Percentiles rank a stretch among this genome's conserved stretches.
Evolutionary conservation across 192 early-diverging fungal species (phyloP).

Genomic region (Backusella macrospora): DNA sequence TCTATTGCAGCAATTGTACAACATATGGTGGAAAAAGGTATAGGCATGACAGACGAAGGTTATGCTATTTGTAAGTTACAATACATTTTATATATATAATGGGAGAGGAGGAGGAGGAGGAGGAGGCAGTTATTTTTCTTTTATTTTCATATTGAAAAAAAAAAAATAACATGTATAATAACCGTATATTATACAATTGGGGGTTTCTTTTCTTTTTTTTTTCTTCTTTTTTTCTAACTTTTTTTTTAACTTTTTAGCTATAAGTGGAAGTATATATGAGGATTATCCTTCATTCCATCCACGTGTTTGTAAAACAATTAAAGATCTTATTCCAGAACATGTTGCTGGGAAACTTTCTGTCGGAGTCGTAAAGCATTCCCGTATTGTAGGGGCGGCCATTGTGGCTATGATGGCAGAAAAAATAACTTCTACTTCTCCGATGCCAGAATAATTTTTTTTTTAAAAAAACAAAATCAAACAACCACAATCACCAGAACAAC

Average conservation of each 20-base stretch:
- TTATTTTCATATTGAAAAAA: neutral
- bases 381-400: slow-evolving; percentile 45
- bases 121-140: neutral
- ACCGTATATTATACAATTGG: neutral
- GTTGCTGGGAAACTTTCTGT: slow-evolving; percentile 38
- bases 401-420: slow-evolving; percentile 51
- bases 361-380: slow-evolving; percentile 42
- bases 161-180: neutral
- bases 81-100: neutral
- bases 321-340: slow-evolving; percentile 34
- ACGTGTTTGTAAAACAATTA: slow-evolving; percentile 43
- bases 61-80: slow-evolving; percentile 39
- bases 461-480: neutral
- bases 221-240: neutral
- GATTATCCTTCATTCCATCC: slow-evolving; percentile 45
- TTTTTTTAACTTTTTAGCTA: slow-evolving; percentile 25
- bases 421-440: slow-evolving; percentile 1
- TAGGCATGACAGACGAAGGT: slow-evolving; percentile 35
- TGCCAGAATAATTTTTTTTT: neutral
- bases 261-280: slow-evolving; percentile 42
- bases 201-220: neutral
- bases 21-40: slow-evolving; percentile 41
- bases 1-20: slow-evolving; percentile 63
- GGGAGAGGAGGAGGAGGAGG: no score
- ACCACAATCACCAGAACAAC: no score